These are phyloP conservation scores for Lasiodiplodia sp. DNA, from an alignment of 2,329 filamentous ascomycete genomes.

Conservation along the genomic window DNA sequence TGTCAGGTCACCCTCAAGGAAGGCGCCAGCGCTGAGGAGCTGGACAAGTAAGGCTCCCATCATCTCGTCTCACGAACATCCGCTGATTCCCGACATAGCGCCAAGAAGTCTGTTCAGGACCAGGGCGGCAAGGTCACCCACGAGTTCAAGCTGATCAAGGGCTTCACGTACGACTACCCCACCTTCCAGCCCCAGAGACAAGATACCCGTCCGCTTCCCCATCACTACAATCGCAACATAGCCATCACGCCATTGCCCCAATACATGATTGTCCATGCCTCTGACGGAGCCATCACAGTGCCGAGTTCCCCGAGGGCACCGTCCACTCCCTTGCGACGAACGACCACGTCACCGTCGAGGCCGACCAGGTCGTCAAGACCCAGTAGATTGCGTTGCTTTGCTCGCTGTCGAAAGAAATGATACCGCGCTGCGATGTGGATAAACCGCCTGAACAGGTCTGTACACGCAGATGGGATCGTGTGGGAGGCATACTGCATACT, in stretches of 20 bases:
- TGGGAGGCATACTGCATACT: slow-evolving; percentile 27
- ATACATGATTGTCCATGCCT: not conserved
- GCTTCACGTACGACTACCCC: slow-evolving; percentile 76
- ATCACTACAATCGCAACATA: not conserved
- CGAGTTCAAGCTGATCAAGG: slow-evolving; percentile 88
- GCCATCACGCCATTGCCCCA: not conserved
- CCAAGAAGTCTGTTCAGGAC: slow-evolving; percentile 76
- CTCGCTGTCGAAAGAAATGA: slow-evolving; percentile 2
- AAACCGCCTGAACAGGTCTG: not conserved
- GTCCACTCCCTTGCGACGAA: slow-evolving; percentile 71
- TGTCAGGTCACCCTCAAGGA: slow-evolving; percentile 80
- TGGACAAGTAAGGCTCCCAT: slow-evolving; percentile 66
- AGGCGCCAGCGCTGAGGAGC: slow-evolving; percentile 69
- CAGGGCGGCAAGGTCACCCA: slow-evolving; percentile 84
- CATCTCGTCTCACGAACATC: not conserved
- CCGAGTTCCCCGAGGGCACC: slow-evolving; percentile 72
- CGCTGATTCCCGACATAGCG: slow-evolving; percentile 56
- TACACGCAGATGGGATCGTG: slow-evolving; percentile 26
- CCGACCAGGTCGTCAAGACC: slow-evolving; percentile 72
- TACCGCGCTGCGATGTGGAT: slow-evolving; percentile 22
- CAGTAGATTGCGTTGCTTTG: slow-evolving; percentile 64
- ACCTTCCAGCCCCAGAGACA: not conserved
- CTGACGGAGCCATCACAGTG: slow-evolving; percentile 58
- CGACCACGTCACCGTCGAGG: slow-evolving; percentile 81
- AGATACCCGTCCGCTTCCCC: not conserved